Base-by-base conservation (phyloP, 2,329 filamentous ascomycete species). In the Blumeria hordei region DNA sequence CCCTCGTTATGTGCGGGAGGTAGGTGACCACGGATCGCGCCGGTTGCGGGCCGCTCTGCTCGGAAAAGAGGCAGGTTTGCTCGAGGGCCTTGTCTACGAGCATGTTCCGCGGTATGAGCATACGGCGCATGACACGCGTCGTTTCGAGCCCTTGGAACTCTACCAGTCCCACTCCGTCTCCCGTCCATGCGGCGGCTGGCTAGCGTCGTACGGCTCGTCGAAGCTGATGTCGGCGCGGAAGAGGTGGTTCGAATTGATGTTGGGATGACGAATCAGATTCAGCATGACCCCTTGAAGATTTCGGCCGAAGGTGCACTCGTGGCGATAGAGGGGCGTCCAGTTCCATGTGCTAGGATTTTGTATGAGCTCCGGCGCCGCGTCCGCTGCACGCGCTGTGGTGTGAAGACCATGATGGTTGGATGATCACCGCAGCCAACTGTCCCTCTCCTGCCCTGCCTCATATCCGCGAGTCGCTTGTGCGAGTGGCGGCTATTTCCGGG, bases 21-120 rank as follows among this genome's bases (percentile, higher is more conserved):
- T 93, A 94, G 36, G 93, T 67, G 14, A 94, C 77, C 54, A 90
- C 68, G 35, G 73, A 75, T 34, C 14, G 16, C 3, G 21, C 2
- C 1, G 1, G 55, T 64, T 61, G 41, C 57, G 59, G 61, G 32
- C 64, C 62, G 18, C 57, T 14, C 63, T 62, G 21, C 6, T 65
- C 63, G 65, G 86, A 85, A 58, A 88, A 75, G 55, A 85, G 74
- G 66, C 87, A 94, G 1, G 87, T 94, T 67, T 96, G 90, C 56
- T 87, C 75, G 59, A 95, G 67, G 1, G 82, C 73, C 18, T 72
- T 70, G 66, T 96, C 90, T 32, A 90, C 70, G 55, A 80, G 74
- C 2, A 80, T 77, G 66, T 94, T 94, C 53, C 90, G 74, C 3
- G 90, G 90, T 50, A 95, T 80, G 62, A 95, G 70, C 58, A 74